Evolutionary conservation across 139 green algal genomes (phyloP), one percentile per base, ranked within the genome.

Genomic region (Haematococcus lacustris): DNA sequence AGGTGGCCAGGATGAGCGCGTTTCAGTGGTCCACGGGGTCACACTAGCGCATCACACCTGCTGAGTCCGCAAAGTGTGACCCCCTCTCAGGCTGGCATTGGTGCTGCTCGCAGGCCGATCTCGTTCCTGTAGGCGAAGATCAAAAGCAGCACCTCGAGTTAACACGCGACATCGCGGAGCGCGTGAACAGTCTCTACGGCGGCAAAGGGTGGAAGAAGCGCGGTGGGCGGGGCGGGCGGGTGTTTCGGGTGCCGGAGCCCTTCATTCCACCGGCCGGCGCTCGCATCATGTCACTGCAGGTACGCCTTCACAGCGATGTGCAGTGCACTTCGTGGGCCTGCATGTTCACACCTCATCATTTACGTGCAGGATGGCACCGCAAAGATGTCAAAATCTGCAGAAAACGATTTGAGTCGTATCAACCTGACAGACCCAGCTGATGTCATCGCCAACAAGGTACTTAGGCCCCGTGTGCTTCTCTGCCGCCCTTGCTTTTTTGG

Each of bases 91-190:
- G n/a, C n/a, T n/a, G n/a, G n/a, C n/a, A n/a, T n/a, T n/a, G n/a
- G n/a, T n/a, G n/a, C n/a, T 62, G 3, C 59, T 51, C 38, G 2
- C 89, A 97, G 90, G 84, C 92, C 23, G 93, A 98, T 78, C 78
- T 98, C 33, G 95, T 99, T 62, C 95, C 95, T 1, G 95, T 99
- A 51, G 95, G 94, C 1, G 95, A 98, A 78, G 95, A 99, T 75
- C 94, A 99, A 87, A 90, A 90, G 83, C 95, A 99, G 90, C 95
- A 99, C 82, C 73, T 97, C 63, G 91, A 96, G 89, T 82, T 96
- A 32, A 88, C 91, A 2, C 78, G 91, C 1, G 89, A 96, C 78
- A 86, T 96, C 33, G 87, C 79, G 3, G 79, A 85, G 32, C 89
- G 93, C 38, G 77, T 97, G 65, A 99, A 99, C 88, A 66, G 76